Evolutionary conservation across 768 basidiomycete species (phyloP), one percentile per base, ranked within the genome.

Genomic region (Tricholoma sp.): DNA sequence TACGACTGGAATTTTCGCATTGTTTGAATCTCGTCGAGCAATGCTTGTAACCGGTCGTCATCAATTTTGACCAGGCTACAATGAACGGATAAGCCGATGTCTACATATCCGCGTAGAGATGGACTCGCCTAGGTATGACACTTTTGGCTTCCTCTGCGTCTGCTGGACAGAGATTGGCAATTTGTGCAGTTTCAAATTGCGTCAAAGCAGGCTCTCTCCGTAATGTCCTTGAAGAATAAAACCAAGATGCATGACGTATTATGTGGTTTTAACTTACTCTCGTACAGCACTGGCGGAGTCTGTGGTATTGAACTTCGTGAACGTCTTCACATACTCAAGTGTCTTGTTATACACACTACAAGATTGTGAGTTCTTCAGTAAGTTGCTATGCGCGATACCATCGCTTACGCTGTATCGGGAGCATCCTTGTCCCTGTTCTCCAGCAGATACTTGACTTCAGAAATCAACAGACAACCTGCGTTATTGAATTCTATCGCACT

Each of bases 131-230:
- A 6, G 94, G 94, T 33, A 96, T 76, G 53, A 94, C 80, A 64
- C 93, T 93, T 75, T 94, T 95, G 28, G 93, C 89, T 70, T 96
- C 94, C 62, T 96, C 94, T 4, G 90, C 81, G 57, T 86, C 85
- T 39, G 85, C 89, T 12, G 94, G 94, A 65, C 91, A 93, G 54
- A 96, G 71, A 64, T 96, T 96, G 13, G 91, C 91, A 53, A 96
- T 89, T 67, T 96, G 94, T 2, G 93, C 92, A 4, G 89, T 89
- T 75, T 96, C 94, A 62, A 94, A 95, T 64, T 91, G 90, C 2
- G 91, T 91, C 37, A 96, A 68, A 2, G 84, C 84, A 0, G 86
- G 82, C 64, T 94, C 91, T 61, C 91, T 78, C 51, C 88, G 81
- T 6, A 95, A 72, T 1, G 89, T 90, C 66, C 91, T 93, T 60